Evolutionary conservation across 176 grass and related monocot genomes (phyloP).

Genomic region (Typha latifolia): DNA sequence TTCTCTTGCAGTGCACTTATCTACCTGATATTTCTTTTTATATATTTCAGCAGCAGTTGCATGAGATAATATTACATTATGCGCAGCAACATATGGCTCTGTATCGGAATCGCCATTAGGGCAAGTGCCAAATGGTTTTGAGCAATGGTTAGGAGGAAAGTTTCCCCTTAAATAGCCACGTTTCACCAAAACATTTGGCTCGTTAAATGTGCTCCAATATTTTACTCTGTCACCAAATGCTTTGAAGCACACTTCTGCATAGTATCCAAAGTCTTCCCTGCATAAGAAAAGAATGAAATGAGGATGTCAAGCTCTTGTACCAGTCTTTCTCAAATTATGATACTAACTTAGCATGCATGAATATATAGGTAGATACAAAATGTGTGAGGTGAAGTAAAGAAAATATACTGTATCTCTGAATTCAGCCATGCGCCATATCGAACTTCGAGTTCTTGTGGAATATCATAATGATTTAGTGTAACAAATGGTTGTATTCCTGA

Average conservation of each 20-base stretch:
- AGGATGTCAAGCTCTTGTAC: background rate
- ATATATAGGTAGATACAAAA: background rate
- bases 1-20: background rate
- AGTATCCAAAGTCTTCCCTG: constrained; percentile 48
- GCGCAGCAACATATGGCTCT: constrained; percentile 51
- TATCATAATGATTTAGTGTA: constrained; percentile 49
- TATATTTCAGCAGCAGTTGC: constrained; percentile 58
- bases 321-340: no score
- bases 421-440: constrained; percentile 63
- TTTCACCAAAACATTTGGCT: constrained; percentile 35
- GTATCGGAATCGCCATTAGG: constrained; percentile 22
- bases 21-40: constrained; percentile 62
- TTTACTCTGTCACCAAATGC: constrained; percentile 61
- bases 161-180: constrained; percentile 33
- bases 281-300: background rate
- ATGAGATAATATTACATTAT: constrained; percentile 53
- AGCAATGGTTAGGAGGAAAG: constrained; percentile 45
- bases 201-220: constrained; percentile 67
- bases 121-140: constrained; percentile 40
- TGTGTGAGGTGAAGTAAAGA: background rate
- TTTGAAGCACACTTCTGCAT: constrained; percentile 51
- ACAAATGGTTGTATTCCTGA: constrained; percentile 73
- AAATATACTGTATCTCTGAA: constrained; percentile 36
- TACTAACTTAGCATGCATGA: background rate
- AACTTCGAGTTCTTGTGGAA: constrained; percentile 55